Base-by-base conservation (phyloP, 805 yeast genomes). In the Clavispora fructus region DNA sequence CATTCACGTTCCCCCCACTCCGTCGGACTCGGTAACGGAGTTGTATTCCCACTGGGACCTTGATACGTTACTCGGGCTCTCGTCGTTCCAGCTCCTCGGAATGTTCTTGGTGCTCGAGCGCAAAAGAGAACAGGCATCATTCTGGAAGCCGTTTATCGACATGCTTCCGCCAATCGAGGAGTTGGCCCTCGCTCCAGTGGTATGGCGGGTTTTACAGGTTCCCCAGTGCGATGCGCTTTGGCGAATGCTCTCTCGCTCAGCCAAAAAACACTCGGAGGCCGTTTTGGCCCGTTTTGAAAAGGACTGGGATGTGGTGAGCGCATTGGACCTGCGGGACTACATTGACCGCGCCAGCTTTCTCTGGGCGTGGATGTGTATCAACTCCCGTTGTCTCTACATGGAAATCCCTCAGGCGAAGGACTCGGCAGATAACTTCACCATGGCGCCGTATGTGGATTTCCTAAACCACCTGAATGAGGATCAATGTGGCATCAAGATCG, bases 391-490 rank as follows among this genome's bases (percentile, higher is more conserved):
- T 62, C 69, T 92, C 6, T 91, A 89, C 61, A 82, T 84, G 83
- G 74, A 77, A 3, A 64, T 87, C 1, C 82, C 86, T 1, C 72
- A 76, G 40, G 74, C 76, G 31, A 74, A 75, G 46, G 66, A 70
- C 14, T 59, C 60, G 2, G 77, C 68, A 25, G 88, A 85, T 53
- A 85, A 87, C 61, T 83, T 92, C 68, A 88, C 98, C 1, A 68
- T 92, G 79, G 97, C 92, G 0, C 99, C 99, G 0, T 83, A 72
- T 51, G 90, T 91, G 23, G 99, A 92, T 67, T 86, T 87, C 61
- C 68, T 92, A 43, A 94, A 92, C 64, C 98, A 92, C 63, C 71
- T 67, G 27, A 55, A 69, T 33, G 73, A 74, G 6, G 77, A 73
- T 37, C 82, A 79, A 50, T 79, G 88, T 51, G 67, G 63, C 19